Base-by-base conservation (phyloP, 768 basidiomycete genomes). In the Lactifluus piperatus region DNA sequence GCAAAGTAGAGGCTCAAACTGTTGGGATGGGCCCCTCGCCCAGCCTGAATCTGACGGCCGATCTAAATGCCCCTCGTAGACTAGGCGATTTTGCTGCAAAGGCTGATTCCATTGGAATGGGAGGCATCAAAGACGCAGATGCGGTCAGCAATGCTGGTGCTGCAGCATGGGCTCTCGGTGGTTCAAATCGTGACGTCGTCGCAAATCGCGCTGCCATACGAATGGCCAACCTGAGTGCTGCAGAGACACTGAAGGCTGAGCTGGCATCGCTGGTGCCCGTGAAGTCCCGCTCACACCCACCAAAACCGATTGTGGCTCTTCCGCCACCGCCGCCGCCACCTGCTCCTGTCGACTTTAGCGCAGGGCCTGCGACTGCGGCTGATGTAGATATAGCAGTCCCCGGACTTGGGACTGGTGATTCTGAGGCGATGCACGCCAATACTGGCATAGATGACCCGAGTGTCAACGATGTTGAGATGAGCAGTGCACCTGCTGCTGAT, bases 181-280 rank as follows among this genome's bases (percentile, higher is more conserved):
- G 90, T 22, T 88, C 87, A n/a, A 95, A 94, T 71, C 81, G 82
- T 56, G 91, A 94, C 71, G 83, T 95, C 59, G 92, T 94, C 29
- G 86, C 86, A 50, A 95, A 95, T 71, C 83, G 92, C 43, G 82
- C 83, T 63, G 91, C 89, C 26, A 91, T 97, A 64, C 84, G 94
- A 60, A 85, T 95, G 82, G 95, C 95, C 29, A 98, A 98, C 69
- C 83, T 98, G 84, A 91, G 84, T 75, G 95, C 95, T 46, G 94
- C 94, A 56, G 91, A 98, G 70, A 81, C 86, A 71, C 78, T 98
- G 67, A 94, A 91, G 74, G 93, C 91, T 52, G 91, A 97, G 72
- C 72, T 97, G 63, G 81, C 85, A 64, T 81, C 83, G 22, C 68
- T 76, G 46, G 63, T 71, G 54, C 75, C 79, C 13, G 70, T 75